phyloP scores from a whole-genome alignment of 176 grass and related monocot species.

The Thalia dealbata region DNA sequence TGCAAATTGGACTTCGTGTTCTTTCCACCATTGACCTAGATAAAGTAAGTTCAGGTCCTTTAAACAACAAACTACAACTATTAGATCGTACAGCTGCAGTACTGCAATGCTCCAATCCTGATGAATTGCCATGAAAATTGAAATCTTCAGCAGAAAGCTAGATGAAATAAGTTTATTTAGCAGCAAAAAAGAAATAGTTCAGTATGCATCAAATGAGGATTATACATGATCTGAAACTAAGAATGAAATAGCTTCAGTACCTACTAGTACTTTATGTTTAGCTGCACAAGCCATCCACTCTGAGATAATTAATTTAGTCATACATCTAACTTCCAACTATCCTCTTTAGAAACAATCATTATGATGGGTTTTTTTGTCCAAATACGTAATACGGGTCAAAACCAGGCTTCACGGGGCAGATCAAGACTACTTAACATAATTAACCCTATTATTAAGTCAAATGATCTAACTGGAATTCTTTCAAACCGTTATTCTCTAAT shows the following conservation, averaged over 20 bases:
- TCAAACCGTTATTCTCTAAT: too few relatives aligned
- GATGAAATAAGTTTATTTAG: slow-evolving; percentile 1
- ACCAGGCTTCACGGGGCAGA: too few relatives aligned
- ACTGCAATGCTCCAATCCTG: slow-evolving; percentile 49
- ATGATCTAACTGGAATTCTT: too few relatives aligned
- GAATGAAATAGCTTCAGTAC: not conserved
- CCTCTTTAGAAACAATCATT: too few relatives aligned
- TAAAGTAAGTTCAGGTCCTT: slow-evolving; percentile 34
- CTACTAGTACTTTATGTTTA: not conserved
- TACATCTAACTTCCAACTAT: too few relatives aligned
- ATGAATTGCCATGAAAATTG: not conserved
- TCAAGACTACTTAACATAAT: too few relatives aligned
- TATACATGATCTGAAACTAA: not conserved
- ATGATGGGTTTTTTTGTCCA: too few relatives aligned
- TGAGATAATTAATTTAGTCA: too few relatives aligned
- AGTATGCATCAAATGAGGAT: not conserved
- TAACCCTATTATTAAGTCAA: too few relatives aligned
- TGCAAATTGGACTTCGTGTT: slow-evolving; percentile 35
- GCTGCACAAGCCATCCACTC: too few relatives aligned
- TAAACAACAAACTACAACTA: slow-evolving; percentile 18
- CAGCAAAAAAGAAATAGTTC: not conserved
- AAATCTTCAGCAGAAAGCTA: slow-evolving; percentile 7
- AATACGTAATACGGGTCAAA: too few relatives aligned
- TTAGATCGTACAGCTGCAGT: slow-evolving; percentile 24
- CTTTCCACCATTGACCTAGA: slow-evolving; percentile 47